These are phyloP conservation scores for Sporormia fimetaria DNA, from an alignment of 495 filamentous ascomycete genomes.

Conservation along the genomic window DNA sequence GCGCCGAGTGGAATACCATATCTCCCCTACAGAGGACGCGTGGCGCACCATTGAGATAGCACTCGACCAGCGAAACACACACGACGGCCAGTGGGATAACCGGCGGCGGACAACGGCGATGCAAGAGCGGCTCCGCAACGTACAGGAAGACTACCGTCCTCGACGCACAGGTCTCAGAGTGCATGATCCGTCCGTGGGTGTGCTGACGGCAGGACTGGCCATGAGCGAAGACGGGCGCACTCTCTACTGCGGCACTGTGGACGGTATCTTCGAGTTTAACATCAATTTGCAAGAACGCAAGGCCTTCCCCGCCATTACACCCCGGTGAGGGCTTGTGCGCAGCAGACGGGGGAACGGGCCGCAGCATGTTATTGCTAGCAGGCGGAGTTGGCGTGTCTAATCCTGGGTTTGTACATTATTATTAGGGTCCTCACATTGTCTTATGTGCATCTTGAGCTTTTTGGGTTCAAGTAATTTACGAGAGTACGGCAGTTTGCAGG, in stretches of 20 bases:
- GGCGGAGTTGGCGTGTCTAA: not conserved
- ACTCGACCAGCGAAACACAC: too few species aligned
- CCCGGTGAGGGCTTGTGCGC: constrained; percentile 20
- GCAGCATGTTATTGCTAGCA: too few species aligned
- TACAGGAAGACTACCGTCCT: constrained; percentile 12
- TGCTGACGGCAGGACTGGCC: constrained; percentile 33
- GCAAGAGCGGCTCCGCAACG: constrained; percentile 20
- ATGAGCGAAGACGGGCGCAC: constrained; percentile 32
- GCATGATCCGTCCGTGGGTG: constrained; percentile 22
- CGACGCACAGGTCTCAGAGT: constrained; percentile 1
- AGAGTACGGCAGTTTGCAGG: constrained; percentile 2
- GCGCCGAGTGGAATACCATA: constrained; percentile 17
- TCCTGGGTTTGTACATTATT: not conserved
- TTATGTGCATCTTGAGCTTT: constrained; percentile 1
- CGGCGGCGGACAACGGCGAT: constrained; percentile 22
- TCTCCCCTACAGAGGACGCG: constrained; percentile 29
- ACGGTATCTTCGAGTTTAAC: constrained; percentile 32
- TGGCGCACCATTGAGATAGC: constrained; percentile 39
- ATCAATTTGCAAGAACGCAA: constrained; percentile 30
- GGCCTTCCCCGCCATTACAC: constrained; percentile 26
- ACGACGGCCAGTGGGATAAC: too few species aligned
- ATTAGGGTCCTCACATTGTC: not conserved
- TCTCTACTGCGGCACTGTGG: constrained; percentile 30
- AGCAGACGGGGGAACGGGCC: too few species aligned
- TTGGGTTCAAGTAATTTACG: not conserved